Percentiles rank a stretch among this genome's conserved stretches.
Evolutionary conservation across 2,329 filamentous ascomycete species (phyloP).

Genomic region (Ilyonectria mors-panacis): DNA sequence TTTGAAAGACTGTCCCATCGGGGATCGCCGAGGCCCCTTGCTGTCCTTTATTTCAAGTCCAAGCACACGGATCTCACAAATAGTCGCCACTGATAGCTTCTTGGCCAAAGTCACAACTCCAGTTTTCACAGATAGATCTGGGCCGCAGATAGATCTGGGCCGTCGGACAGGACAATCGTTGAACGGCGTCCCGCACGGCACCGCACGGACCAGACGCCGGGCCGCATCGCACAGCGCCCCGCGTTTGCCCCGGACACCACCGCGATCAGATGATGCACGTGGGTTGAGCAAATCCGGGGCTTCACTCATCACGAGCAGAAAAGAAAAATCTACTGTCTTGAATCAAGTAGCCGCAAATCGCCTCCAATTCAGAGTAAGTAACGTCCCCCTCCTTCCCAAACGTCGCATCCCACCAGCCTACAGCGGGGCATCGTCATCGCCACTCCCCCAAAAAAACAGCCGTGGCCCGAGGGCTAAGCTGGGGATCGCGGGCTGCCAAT

Average conservation of each 20-base stretch:
- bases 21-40: too few species aligned
- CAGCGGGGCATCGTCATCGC: neutral
- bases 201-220: constrained; percentile 19
- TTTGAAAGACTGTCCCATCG: too few species aligned
- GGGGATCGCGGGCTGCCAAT: neutral
- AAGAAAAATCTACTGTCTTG: neutral
- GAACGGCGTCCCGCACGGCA: neutral
- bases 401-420: neutral
- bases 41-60: neutral
- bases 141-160: neutral
- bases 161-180: neutral
- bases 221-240: constrained; percentile 6
- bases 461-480: neutral
- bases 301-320: neutral
- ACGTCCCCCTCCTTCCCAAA: neutral
- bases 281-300: neutral
- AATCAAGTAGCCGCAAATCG: neutral
- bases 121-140: neutral
- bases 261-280: constrained; percentile 12
- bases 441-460: neutral
- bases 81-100: too few species aligned
- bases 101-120: neutral
- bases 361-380: neutral
- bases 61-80: too few species aligned
- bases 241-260: constrained; percentile 3